Evolutionary conservation across 768 basidiomycete genomes (phyloP).

Genomic region (Termitomyces sp.): DNA sequence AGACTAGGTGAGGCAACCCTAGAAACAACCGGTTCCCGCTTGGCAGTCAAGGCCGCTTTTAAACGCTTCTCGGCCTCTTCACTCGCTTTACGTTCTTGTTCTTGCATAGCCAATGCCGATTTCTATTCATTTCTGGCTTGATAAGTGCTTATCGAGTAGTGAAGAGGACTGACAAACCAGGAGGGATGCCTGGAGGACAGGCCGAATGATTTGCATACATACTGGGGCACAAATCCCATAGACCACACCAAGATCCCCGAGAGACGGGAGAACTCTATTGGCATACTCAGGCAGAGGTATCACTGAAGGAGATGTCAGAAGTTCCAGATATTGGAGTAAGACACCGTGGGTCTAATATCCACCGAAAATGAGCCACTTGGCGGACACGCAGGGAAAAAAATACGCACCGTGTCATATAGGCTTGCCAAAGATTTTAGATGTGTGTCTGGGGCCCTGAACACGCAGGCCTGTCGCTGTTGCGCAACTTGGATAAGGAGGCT

Average conservation of each 20-base stretch:
- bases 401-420: constrained; percentile 82
- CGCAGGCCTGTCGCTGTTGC: constrained; percentile 83
- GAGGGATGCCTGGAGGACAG: constrained; percentile 61
- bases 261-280: constrained; percentile 64
- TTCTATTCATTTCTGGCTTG: constrained; percentile 29
- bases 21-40: constrained; percentile 62
- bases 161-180: constrained; percentile 38
- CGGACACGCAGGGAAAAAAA: neutral
- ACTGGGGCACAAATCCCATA: constrained; percentile 83
- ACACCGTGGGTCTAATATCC: constrained; percentile 77
- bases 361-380: constrained; percentile 10
- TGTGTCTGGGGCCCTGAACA: constrained; percentile 66
- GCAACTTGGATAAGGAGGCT: constrained; percentile 91
- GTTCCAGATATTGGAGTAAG: constrained; percentile 86
- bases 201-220: constrained; percentile 92
- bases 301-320: constrained; percentile 70
- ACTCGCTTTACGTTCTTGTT: constrained; percentile 62
- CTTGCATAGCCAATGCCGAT: constrained; percentile 57
- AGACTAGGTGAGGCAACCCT: constrained; percentile 61
- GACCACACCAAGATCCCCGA: constrained; percentile 63
- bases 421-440: constrained; percentile 84
- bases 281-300: constrained; percentile 70
- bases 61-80: constrained; percentile 79
- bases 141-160: neutral
- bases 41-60: constrained; percentile 74